Evolutionary conservation across 129 eudicot genomes (phyloP).

Genomic region (Centaurea solstitialis): DNA sequence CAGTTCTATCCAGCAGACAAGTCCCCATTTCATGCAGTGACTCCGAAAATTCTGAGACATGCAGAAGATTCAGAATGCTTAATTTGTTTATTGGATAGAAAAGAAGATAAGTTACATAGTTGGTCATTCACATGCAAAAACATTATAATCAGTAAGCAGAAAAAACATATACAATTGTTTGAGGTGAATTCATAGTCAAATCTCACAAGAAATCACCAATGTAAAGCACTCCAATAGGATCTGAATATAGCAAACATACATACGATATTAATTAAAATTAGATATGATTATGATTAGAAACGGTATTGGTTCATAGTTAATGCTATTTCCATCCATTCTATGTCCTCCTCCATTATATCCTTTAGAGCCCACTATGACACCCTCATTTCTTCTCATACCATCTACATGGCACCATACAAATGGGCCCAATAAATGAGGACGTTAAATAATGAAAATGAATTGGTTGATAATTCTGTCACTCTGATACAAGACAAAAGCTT

Average conservation of each 20-base stretch:
- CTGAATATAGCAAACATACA: background rate
- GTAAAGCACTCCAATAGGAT: background rate
- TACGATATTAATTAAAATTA: background rate
- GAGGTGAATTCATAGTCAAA: background rate
- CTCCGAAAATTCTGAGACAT: conserved; percentile 77
- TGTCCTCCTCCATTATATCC: background rate
- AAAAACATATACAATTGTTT: background rate
- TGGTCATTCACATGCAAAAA: conserved; percentile 3
- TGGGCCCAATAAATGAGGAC: background rate
- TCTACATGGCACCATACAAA: background rate
- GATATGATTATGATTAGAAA: too few relatives aligned
- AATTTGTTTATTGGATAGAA: background rate
- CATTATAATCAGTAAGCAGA: background rate
- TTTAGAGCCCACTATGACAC: background rate
- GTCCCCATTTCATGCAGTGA: conserved; percentile 84
- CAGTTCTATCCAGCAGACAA: conserved; percentile 71
- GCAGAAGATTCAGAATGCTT: conserved; percentile 13
- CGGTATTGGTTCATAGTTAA: background rate
- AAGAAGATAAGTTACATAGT: background rate
- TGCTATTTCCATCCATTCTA: background rate
- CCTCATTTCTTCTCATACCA: background rate
- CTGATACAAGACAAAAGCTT: background rate
- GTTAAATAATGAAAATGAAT: background rate
- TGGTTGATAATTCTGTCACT: background rate
- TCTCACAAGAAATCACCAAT: background rate